Base-by-base conservation (phyloP, 2,329 filamentous ascomycete genomes). In the Exophiala sp. region DNA sequence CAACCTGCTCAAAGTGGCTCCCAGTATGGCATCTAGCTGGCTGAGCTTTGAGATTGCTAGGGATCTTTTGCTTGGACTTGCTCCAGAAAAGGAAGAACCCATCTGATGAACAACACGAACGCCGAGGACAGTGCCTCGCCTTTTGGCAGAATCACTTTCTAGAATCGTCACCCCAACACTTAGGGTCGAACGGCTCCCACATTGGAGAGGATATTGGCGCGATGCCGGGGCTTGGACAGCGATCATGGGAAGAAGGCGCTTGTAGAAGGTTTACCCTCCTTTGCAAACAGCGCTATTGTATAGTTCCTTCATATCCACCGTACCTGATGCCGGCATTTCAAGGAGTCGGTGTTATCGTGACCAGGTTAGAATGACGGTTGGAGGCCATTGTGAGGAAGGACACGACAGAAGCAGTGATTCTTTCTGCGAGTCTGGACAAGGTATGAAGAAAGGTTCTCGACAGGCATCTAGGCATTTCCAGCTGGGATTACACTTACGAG, bases 21-120 rank as follows among this genome's bases (percentile, higher is more conserved):
- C 93, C 2, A 97, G 90, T 67, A 98, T 98, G 91, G 93, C 93
- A 13, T 94, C 89, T 61, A 96, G 88, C 69, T 98, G 93, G 91
- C 79, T 97, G 54, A 96, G 90, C 68, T 98, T 95, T 66, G 93
- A 98, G 71, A 73, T 97, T 66, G 91, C 88, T 7, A 80, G 93
- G 58, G 93, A 98, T 69, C 85, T 94, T 64, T 72, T 97, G 34
- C 73, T 94, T 27, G 42, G 46, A 18, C 47, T 61, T 16, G 46
- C 42, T 9, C 52, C 56, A 13, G 43, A 50, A 9, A 53, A 55
- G 19, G 24, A 43, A 50, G 59, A 58, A 8, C 53, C 57, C n/a
- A 45, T 59, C 40, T 60, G 38, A 55, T n/a, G 30, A n/a, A n/a
- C n/a, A n/a, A n/a, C n/a, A n/a, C n/a, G n/a, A n/a, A n/a, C n/a